Evolutionary conservation across 306 rosid genomes (phyloP).

Genomic region (Lupinus albus): DNA sequence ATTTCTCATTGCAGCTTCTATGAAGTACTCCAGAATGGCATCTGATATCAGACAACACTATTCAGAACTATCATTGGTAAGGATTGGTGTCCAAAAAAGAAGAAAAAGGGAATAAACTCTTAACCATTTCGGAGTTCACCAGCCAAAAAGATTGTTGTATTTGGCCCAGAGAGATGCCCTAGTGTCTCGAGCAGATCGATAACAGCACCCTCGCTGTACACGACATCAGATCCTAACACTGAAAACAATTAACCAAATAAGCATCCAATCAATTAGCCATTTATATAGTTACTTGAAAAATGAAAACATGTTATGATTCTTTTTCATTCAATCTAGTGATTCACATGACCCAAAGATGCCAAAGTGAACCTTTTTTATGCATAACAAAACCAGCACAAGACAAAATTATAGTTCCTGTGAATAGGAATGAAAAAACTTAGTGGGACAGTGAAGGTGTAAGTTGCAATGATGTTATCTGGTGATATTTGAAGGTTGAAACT

Average conservation of each 20-base stretch:
- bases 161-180: slow-evolving; percentile 63
- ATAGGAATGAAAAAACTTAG: neutral
- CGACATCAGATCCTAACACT: slow-evolving; percentile 87
- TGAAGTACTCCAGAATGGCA: slow-evolving; percentile 79
- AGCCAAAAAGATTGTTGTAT: slow-evolving; percentile 74
- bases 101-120: neutral
- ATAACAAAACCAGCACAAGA: slow-evolving; percentile 1
- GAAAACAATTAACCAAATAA: slow-evolving; percentile 26
- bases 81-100: neutral
- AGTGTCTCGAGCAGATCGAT: slow-evolving; percentile 70
- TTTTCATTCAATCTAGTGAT: neutral
- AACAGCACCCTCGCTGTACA: slow-evolving; percentile 79
- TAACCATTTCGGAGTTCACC: slow-evolving; percentile 85
- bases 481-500: neutral
- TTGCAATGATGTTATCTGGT: slow-evolving; percentile 18
- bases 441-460: neutral
- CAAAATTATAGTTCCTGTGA: neutral
- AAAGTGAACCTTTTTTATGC: neutral
- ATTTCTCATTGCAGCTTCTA: slow-evolving; percentile 67
- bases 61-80: slow-evolving; percentile 24
- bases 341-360: neutral
- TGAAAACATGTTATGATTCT: slow-evolving; percentile 17
- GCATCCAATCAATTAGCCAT: slow-evolving; percentile 3
- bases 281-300: neutral
- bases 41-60: slow-evolving; percentile 52